Conservation (phyloP, 164 flowering plant species). For the Piper longum region DNA sequence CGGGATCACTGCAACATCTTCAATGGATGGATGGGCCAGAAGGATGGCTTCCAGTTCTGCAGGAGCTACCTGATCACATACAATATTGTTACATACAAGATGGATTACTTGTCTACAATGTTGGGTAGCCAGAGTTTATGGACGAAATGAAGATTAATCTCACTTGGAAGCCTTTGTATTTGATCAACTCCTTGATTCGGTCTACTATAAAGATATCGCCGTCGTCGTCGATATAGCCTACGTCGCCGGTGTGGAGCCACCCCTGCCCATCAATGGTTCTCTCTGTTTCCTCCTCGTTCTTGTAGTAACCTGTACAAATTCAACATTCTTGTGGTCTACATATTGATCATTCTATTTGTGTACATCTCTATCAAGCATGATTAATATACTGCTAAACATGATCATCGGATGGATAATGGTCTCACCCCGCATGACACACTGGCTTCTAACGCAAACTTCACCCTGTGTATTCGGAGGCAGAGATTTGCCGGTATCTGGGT, state of each 20-base stretch:
- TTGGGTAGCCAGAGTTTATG: too few species aligned
- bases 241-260: conserved; percentile 97
- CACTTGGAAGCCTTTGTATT: conserved; percentile 96
- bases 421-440: conserved; percentile 90
- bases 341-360: too few species aligned
- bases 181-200: conserved; percentile 90
- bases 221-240: conserved; percentile 91
- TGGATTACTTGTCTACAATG: too few species aligned
- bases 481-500: conserved; percentile 66
- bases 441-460: conserved; percentile 87
- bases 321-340: too few species aligned
- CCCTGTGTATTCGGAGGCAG: conserved; percentile 72
- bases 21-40: conserved; percentile 70
- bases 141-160: not conserved
- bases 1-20: conserved; percentile 91
- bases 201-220: conserved; percentile 88
- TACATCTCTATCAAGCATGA: too few species aligned
- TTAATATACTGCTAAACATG: too few species aligned
- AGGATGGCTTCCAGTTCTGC: conserved; percentile 94
- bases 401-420: not conserved
- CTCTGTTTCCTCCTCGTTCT: conserved; percentile 62
- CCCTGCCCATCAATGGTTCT: conserved; percentile 59
- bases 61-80: conserved; percentile 67
- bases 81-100: not conserved
- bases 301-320: conserved; percentile 52